Percentiles rank a stretch among this genome's conserved stretches.
phyloP scores from a whole-genome alignment of 352 stramenopile species.

The Elongisporangium undulatum region DNA sequence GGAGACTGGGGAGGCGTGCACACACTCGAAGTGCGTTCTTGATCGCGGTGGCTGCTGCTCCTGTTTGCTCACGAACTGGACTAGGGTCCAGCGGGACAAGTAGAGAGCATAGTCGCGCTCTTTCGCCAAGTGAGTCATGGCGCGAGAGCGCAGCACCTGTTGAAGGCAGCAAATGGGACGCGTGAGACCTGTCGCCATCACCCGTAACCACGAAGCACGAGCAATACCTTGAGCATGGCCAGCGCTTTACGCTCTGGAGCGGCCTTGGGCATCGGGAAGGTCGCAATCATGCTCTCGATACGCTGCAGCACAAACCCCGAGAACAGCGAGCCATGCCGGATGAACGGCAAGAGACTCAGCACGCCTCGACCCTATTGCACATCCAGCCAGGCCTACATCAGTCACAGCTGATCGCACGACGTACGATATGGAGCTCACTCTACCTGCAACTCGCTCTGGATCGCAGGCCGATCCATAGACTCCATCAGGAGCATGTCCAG shows the following conservation, averaged over 20 bases:
- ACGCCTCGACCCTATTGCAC: slow-evolving; percentile 37
- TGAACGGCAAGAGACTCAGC: slow-evolving; percentile 68
- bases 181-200: background rate
- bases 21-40: slow-evolving; percentile 5
- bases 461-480: slow-evolving; percentile 39
- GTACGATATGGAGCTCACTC: background rate
- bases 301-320: slow-evolving; percentile 44
- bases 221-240: slow-evolving; percentile 55
- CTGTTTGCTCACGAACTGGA: background rate
- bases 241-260: slow-evolving; percentile 48
- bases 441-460: slow-evolving; percentile 63
- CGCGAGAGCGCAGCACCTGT: slow-evolving; percentile 66
- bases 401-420: background rate
- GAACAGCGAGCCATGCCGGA: slow-evolving; percentile 65
- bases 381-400: background rate
- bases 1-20: background rate
- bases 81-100: slow-evolving; percentile 31
- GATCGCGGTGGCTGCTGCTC: slow-evolving; percentile 1
- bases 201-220: background rate
- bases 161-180: background rate
- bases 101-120: slow-evolving; percentile 70
- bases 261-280: slow-evolving; percentile 25
- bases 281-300: slow-evolving; percentile 34
- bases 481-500: slow-evolving; percentile 40
- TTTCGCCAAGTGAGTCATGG: slow-evolving; percentile 47